Conservation (phyloP, 495 filamentous ascomycete species). For the Durotheca rogersii region DNA sequence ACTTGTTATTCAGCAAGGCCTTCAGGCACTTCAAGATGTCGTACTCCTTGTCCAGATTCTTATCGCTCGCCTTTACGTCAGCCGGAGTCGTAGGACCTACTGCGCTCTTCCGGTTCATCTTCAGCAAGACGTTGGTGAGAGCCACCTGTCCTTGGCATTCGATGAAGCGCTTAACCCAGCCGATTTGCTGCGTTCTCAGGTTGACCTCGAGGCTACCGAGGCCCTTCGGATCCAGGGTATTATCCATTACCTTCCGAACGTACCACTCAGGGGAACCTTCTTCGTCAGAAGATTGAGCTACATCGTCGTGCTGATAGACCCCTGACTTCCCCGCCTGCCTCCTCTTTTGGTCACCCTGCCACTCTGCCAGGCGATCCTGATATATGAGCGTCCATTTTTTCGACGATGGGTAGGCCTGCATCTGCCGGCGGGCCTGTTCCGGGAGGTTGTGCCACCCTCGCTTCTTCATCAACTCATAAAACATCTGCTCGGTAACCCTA, state of each 20-base stretch:
- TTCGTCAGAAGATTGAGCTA: conserved; percentile 77
- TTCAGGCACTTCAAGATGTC: conserved; percentile 98
- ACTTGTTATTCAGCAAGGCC: conserved; percentile 98
- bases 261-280: conserved; percentile 98
- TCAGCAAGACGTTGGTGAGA: conserved; percentile 86
- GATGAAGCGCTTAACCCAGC: conserved; percentile 95
- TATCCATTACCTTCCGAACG: conserved; percentile 94
- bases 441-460: conserved; percentile 94
- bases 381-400: conserved; percentile 99
- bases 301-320: conserved; percentile 54
- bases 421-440: conserved; percentile 92
- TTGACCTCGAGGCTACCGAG: conserved; percentile 90
- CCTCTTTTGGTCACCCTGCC: conserved; percentile 91
- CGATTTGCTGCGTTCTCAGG: conserved; percentile 92
- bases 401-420: conserved; percentile 85
- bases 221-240: conserved; percentile 87
- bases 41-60: conserved; percentile 91
- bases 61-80: conserved; percentile 64
- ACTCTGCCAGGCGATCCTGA: conserved; percentile 90
- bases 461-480: conserved; percentile 92
- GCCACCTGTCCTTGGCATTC: conserved; percentile 97
- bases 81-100: conserved; percentile 70
- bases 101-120: conserved; percentile 85
- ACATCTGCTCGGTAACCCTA: conserved; percentile 84
- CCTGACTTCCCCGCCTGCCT: conserved; percentile 68